Evolutionary conservation across 345 rosid genomes (phyloP).

Genomic region (Aurinia saxatilis): DNA sequence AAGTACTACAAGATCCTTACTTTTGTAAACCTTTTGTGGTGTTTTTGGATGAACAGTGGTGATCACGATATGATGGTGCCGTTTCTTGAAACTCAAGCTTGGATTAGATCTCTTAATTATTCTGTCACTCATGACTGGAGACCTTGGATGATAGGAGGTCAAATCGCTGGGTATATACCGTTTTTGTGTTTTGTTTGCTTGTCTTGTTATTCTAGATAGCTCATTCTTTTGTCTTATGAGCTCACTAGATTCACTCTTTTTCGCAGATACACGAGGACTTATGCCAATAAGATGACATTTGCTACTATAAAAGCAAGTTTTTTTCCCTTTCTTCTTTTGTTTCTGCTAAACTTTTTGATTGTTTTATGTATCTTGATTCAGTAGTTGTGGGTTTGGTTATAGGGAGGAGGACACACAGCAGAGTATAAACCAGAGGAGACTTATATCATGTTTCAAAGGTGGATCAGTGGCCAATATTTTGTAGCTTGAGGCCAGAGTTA

Average conservation of each 20-base stretch:
- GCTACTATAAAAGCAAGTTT: constrained; percentile 59
- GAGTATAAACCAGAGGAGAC: constrained; percentile 52
- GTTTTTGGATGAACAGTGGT: constrained; percentile 33
- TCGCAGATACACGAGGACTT: constrained; percentile 55
- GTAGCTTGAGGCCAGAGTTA: neutral
- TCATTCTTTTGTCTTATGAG: no score
- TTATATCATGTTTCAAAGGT: constrained; percentile 36
- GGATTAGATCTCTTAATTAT: constrained; percentile 54
- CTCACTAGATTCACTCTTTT: neutral
- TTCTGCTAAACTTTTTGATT: neutral
- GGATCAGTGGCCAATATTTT: constrained; percentile 24
- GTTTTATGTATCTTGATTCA: neutral
- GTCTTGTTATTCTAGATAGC: neutral
- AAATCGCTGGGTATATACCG: constrained; percentile 35
- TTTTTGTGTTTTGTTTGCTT: neutral
- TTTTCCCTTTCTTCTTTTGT: neutral
- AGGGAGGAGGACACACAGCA: constrained; percentile 76
- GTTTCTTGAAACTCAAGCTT: constrained; percentile 50
- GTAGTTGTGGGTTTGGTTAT: neutral
- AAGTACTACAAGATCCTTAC: neutral
- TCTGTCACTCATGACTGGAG: constrained; percentile 59
- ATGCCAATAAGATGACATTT: constrained; percentile 59
- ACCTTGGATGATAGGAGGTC: constrained; percentile 45
- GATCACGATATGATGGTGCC: constrained; percentile 51
- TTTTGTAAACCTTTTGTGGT: constrained; percentile 4